These are phyloP conservation scores for Casuarina cunninghamiana DNA, from an alignment of 306 rosid species.

Conservation along the genomic window DNA sequence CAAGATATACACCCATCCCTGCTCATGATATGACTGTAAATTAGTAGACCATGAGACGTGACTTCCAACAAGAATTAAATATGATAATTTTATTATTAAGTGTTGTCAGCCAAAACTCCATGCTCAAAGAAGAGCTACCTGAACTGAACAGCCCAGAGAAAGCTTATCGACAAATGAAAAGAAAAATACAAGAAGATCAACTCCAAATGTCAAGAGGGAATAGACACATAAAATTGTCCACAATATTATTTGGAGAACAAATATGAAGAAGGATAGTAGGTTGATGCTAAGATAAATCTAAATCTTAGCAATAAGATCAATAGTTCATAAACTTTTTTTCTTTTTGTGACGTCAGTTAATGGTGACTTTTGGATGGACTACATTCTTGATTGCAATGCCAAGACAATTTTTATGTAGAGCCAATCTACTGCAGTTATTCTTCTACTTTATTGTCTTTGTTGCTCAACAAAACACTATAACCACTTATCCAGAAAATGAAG, in stretches of 20 bases:
- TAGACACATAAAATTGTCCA: background rate
- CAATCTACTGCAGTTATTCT: background rate
- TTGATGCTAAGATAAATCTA: background rate
- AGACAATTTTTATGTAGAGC: background rate
- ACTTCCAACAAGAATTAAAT: background rate
- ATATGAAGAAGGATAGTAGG: background rate
- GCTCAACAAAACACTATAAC: background rate
- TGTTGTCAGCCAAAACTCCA: background rate
- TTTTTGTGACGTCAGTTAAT: too few species aligned
- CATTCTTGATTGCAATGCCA: background rate
- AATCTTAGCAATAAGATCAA: too few species aligned
- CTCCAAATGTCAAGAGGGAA: background rate
- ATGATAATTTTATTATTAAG: background rate
- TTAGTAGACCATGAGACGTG: slow-evolving; percentile 28
- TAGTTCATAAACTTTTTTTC: too few species aligned
- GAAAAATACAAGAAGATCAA: slow-evolving; percentile 5
- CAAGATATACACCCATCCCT: slow-evolving; percentile 76
- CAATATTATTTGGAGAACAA: background rate
- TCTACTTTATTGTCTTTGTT: background rate
- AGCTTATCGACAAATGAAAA: too few species aligned
- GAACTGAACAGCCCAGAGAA: too few species aligned
- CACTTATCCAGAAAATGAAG: background rate
- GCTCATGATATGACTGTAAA: slow-evolving; percentile 32
- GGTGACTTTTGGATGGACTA: too few species aligned
- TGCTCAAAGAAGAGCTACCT: slow-evolving; percentile 23